These are phyloP conservation scores for Diaporthe australafricana DNA, from an alignment of 2,329 filamentous ascomycete species.

Conservation along the genomic window DNA sequence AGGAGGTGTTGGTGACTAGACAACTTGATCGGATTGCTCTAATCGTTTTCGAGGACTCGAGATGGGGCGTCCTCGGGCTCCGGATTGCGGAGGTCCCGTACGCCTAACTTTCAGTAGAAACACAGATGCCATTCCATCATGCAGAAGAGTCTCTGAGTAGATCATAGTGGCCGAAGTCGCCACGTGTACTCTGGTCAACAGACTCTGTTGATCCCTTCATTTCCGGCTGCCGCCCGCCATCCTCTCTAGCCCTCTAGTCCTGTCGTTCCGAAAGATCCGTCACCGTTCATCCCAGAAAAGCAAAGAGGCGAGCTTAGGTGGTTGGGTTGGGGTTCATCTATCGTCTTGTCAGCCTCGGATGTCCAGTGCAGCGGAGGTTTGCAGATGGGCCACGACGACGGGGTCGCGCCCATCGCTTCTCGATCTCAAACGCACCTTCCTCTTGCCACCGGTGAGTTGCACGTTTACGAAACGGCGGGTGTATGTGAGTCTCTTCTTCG, in stretches of 20 bases:
- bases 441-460: conserved; percentile 95
- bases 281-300: conserved; percentile 35
- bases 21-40: conserved; percentile 37
- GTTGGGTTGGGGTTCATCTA: conserved; percentile 40
- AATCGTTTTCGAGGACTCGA: conserved; percentile 37
- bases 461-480: conserved; percentile 98
- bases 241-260: conserved; percentile 33
- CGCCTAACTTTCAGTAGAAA: conserved; percentile 36
- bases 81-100: conserved; percentile 32
- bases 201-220: conserved; percentile 34
- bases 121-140: conserved; percentile 36
- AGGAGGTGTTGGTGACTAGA: conserved; percentile 25
- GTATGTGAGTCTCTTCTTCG: conserved; percentile 95
- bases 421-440: conserved; percentile 76
- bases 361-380: too few relatives aligned
- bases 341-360: conserved; percentile 28
- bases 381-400: background rate
- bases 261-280: conserved; percentile 32
- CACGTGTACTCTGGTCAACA: conserved; percentile 17
- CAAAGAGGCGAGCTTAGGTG: conserved; percentile 35
- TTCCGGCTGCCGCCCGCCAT: conserved; percentile 26
- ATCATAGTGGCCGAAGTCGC: conserved; percentile 31
- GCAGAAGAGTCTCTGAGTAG: conserved; percentile 26
- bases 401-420: background rate
- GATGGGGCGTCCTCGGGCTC: conserved; percentile 36